Conservation (phyloP, 257 asterid genomes). For the Nicotiana obtusifolia region DNA sequence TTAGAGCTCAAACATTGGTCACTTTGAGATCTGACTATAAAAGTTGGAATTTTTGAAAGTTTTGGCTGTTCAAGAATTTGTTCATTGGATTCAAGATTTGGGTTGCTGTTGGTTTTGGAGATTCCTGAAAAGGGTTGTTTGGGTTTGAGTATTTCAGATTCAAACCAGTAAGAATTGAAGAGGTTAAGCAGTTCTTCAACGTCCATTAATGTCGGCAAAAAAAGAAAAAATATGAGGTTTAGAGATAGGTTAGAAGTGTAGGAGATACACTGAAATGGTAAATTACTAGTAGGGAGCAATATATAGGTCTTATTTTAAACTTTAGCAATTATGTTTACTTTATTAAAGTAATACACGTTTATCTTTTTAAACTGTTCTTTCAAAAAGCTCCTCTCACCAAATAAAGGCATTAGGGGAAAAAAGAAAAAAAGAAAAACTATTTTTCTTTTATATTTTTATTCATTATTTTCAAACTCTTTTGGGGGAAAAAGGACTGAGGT, state of each 20-base stretch:
- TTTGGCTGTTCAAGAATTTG: conserved; percentile 11
- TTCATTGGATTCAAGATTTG: neutral
- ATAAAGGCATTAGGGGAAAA: no score
- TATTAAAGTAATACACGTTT: neutral
- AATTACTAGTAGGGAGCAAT: neutral
- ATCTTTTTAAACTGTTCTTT: neutral
- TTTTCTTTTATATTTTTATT: no score
- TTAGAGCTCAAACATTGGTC: conserved; percentile 43
- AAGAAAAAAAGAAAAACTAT: no score
- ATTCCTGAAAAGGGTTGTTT: conserved; percentile 5
- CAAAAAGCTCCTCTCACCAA: no score
- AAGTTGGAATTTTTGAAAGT: conserved; percentile 29
- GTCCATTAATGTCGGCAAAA: conserved; percentile 21
- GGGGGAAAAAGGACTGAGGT: neutral
- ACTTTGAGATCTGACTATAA: conserved; percentile 44
- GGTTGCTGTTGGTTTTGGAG: neutral
- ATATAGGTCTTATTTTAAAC: neutral
- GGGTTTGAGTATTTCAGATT: conserved; percentile 19
- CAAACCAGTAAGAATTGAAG: conserved; percentile 41
- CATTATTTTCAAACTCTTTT: neutral
- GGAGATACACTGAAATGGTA: neutral
- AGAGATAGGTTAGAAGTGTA: neutral
- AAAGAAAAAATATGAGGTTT: neutral
- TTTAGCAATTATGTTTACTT: neutral
- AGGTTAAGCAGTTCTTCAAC: conserved; percentile 25